These are phyloP conservation scores for Colletotrichum abscissum DNA, from an alignment of 2,329 filamentous ascomycete species.

Conservation along the genomic window DNA sequence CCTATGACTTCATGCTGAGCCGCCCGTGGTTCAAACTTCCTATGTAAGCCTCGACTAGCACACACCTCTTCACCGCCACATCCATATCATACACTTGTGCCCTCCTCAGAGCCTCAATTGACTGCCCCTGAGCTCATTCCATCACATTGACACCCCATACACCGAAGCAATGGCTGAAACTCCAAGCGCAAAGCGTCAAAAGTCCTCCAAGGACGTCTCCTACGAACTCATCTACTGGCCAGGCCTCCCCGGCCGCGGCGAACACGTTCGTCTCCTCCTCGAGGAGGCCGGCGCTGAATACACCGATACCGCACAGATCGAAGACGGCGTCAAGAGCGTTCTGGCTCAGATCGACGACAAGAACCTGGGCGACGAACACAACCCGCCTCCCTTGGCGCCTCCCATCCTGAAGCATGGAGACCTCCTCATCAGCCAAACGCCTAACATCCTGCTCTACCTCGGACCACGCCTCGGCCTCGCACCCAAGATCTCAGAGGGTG, in stretches of 20 bases:
- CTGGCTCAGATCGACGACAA: slow-evolving; percentile 56
- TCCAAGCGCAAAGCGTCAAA: slow-evolving; percentile 43
- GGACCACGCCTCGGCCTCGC: slow-evolving; percentile 69
- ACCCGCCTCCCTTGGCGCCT: slow-evolving; percentile 74
- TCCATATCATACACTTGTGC: background rate
- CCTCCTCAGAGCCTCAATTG: background rate
- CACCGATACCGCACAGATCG: slow-evolving; percentile 63
- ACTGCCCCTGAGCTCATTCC: background rate
- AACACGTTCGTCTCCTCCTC: slow-evolving; percentile 78
- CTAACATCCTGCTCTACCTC: slow-evolving; percentile 80
- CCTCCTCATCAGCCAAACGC: slow-evolving; percentile 74
- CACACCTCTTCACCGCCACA: background rate
- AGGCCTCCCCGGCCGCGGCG: slow-evolving; percentile 77
- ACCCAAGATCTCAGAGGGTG: slow-evolving; percentile 53
- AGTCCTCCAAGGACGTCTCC: slow-evolving; percentile 54
- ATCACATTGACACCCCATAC: no score
- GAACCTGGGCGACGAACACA: slow-evolving; percentile 62
- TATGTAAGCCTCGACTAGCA: background rate
- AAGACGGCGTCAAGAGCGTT: slow-evolving; percentile 64
- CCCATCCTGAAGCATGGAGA: slow-evolving; percentile 73
- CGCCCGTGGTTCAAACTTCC: background rate
- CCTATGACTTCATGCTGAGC: slow-evolving; percentile 29
- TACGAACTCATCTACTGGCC: slow-evolving; percentile 81
- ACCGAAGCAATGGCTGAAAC: slow-evolving; percentile 23
- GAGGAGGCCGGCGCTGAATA: slow-evolving; percentile 76